These are phyloP conservation scores for Fusarium tanahbumbuense DNA, from an alignment of 2,329 filamentous ascomycete species.

Conservation along the genomic window DNA sequence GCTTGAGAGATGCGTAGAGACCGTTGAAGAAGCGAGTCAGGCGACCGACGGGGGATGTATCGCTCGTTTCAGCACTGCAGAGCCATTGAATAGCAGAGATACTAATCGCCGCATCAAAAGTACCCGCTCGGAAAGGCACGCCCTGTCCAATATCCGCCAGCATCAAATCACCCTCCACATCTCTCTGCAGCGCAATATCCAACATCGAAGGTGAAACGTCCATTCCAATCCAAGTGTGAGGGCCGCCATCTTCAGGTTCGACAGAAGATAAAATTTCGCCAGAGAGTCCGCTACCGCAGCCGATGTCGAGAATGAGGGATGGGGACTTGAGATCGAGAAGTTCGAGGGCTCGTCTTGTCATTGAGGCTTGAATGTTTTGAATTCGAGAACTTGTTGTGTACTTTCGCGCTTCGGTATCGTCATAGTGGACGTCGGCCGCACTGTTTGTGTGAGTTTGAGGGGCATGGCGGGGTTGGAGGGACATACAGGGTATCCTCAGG, in stretches of 20 bases:
- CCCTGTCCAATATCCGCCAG: constrained; percentile 96
- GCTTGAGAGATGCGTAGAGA: constrained; percentile 82
- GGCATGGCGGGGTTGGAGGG: constrained; percentile 35
- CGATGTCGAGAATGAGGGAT: constrained; percentile 94
- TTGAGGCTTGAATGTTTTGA: constrained; percentile 91
- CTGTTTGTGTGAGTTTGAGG: constrained; percentile 59
- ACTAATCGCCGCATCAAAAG: constrained; percentile 93
- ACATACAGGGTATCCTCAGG: constrained; percentile 92
- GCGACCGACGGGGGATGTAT: constrained; percentile 82
- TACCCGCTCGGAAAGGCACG: constrained; percentile 89
- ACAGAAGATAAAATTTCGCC: constrained; percentile 91
- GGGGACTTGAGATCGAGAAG: constrained; percentile 84
- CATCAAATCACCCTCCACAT: constrained; percentile 93
- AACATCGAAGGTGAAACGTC: constrained; percentile 96
- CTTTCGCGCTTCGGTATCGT: constrained; percentile 94
- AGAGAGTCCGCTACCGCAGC: constrained; percentile 93
- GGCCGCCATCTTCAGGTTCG: constrained; percentile 76
- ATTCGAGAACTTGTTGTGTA: constrained; percentile 98
- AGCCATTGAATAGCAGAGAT: constrained; percentile 99
- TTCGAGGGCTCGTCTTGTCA: constrained; percentile 93
- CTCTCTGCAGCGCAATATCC: constrained; percentile 90
- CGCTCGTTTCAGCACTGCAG: constrained; percentile 91
- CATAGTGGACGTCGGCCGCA: constrained; percentile 96
- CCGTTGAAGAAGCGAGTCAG: constrained; percentile 91
- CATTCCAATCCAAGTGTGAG: constrained; percentile 97